These are phyloP conservation scores for Lasiodiplodia sp. DNA, from an alignment of 2,329 filamentous ascomycete species.

Conservation along the genomic window DNA sequence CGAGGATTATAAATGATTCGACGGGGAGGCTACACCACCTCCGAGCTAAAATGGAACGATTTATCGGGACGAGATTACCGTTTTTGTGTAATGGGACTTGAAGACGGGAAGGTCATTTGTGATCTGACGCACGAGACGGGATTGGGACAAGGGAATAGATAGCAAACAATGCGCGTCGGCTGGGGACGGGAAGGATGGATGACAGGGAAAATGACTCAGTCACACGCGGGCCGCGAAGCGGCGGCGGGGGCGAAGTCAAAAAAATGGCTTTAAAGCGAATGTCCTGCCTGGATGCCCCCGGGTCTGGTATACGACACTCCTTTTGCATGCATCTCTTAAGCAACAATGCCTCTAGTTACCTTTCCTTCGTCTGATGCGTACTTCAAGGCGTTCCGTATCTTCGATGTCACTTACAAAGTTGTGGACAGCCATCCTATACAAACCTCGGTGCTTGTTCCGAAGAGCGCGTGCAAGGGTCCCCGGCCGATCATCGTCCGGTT, in stretches of 20 bases:
- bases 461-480: conserved; percentile 40
- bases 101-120: neutral
- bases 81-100: neutral
- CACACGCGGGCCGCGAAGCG: conserved; percentile 1
- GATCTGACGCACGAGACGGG: neutral
- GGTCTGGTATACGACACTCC: neutral
- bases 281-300: neutral
- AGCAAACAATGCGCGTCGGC: conserved; percentile 5
- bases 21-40: neutral
- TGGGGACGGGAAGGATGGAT: neutral
- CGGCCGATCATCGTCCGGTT: conserved; percentile 51
- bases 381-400: conserved; percentile 50
- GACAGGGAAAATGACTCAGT: conserved; percentile 20
- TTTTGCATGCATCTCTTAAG: neutral
- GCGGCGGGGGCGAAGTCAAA: neutral
- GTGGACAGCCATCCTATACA: conserved; percentile 48
- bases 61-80: neutral
- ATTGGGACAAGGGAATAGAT: conserved; percentile 1
- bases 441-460: conserved; percentile 50
- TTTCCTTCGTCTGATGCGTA: neutral
- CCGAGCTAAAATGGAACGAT: neutral
- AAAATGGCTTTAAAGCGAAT: neutral
- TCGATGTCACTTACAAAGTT: conserved; percentile 52
- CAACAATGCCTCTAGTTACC: neutral
- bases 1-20: neutral